These are phyloP conservation scores for Trichoderma pleuroti DNA, from an alignment of 2,329 filamentous ascomycete genomes.

Conservation along the genomic window DNA sequence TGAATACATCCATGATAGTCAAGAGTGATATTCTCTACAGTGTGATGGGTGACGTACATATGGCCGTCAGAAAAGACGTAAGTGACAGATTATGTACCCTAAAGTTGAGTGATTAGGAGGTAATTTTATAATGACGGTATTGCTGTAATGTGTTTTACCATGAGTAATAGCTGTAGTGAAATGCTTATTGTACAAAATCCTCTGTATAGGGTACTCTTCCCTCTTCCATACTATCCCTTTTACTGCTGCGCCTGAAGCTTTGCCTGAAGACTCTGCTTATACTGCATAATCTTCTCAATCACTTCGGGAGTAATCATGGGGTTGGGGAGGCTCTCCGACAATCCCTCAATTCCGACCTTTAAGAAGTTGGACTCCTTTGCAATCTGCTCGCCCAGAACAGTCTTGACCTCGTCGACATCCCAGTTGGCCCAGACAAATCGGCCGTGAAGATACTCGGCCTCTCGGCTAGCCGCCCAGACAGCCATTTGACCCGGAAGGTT, in stretches of 20 bases:
- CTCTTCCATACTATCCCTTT: not conserved
- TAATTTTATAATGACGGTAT: not conserved
- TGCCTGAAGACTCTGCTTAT: not conserved
- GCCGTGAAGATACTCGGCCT: slow-evolving; percentile 39
- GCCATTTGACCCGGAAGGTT: slow-evolving; percentile 29
- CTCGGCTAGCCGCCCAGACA: slow-evolving; percentile 38
- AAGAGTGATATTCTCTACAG: not conserved
- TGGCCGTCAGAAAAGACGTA: not conserved
- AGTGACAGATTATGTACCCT: not conserved
- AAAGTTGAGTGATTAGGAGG: not conserved
- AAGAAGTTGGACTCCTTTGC: slow-evolving; percentile 15
- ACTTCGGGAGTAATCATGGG: not conserved
- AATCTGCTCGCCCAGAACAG: slow-evolving; percentile 19
- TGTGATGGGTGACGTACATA: not conserved
- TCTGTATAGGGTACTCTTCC: not conserved
- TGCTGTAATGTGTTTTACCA: not conserved
- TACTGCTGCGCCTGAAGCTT: not conserved
- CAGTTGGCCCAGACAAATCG: slow-evolving; percentile 40
- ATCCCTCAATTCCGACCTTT: slow-evolving; percentile 15
- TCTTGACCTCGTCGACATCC: slow-evolving; percentile 34
- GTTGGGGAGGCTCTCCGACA: not conserved
- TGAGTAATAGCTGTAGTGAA: not conserved
- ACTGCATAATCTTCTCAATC: not conserved
- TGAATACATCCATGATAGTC: not conserved
- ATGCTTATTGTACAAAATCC: not conserved